phyloP scores from a whole-genome alignment of 306 rosid species.

The Herpetospermum pedunculosum region DNA sequence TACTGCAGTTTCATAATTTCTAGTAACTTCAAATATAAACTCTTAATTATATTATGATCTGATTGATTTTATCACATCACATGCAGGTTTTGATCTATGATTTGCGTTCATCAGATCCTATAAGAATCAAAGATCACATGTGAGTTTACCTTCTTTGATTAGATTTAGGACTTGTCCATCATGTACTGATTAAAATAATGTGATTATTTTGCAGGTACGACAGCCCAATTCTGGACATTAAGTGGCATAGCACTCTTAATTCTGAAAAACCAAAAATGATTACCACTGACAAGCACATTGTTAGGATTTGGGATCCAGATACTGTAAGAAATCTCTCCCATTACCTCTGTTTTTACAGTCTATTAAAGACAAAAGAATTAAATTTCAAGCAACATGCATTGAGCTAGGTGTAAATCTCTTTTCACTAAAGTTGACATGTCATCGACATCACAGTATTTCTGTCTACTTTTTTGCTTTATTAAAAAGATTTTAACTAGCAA shows the following conservation, averaged over 20 bases:
- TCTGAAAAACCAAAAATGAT: conserved; percentile 61
- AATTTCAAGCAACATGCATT: neutral
- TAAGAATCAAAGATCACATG: conserved; percentile 75
- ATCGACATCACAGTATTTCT: neutral
- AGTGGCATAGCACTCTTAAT: conserved; percentile 85
- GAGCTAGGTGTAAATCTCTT: neutral
- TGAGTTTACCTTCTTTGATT: conserved; percentile 29
- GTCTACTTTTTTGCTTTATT: neutral
- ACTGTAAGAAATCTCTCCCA: conserved; percentile 33
- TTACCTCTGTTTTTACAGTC: neutral
- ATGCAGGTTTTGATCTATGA: conserved; percentile 86
- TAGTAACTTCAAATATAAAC: neutral
- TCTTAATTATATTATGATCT: neutral
- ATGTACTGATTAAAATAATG: conserved; percentile 1
- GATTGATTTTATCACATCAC: neutral
- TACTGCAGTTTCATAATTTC: neutral
- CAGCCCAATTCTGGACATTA: conserved; percentile 80
- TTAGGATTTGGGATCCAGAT: conserved; percentile 86
- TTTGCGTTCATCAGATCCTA: conserved; percentile 67
- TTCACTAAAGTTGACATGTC: neutral
- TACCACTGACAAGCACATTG: conserved; percentile 63
- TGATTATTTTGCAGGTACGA: conserved; percentile 54
- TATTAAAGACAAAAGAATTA: neutral
- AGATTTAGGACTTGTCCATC: neutral
- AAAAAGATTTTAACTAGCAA: neutral